Conservation (phyloP, 164 flowering plant species). For the Tetrastigma voinierianum region DNA sequence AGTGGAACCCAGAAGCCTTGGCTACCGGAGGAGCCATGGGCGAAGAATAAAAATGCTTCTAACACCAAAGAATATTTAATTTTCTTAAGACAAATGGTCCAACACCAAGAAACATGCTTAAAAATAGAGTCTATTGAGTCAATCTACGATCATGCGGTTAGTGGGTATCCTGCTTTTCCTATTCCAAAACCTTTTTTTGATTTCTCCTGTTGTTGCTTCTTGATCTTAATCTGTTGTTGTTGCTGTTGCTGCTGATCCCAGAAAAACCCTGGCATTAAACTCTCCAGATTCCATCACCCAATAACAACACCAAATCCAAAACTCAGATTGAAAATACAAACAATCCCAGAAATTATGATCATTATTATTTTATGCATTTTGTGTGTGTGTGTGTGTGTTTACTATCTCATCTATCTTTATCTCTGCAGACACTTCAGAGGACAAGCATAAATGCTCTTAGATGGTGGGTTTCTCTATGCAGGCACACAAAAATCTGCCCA, state of each 20-base stretch:
- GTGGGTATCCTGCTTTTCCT: too few relatives aligned
- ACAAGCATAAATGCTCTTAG: not conserved
- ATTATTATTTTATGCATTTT: not conserved
- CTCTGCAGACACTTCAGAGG: not conserved
- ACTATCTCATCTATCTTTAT: conserved; percentile 4
- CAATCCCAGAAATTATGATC: not conserved
- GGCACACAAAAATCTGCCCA: not conserved
- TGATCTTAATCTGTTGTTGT: conserved; percentile 8
- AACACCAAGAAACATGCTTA: too few relatives aligned
- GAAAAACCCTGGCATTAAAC: conserved; percentile 17
- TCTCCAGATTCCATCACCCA: conserved; percentile 18
- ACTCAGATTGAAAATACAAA: conserved; percentile 4
- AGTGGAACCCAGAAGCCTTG: too few relatives aligned
- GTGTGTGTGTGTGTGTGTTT: not conserved
- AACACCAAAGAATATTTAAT: too few relatives aligned
- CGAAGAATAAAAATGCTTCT: too few relatives aligned
- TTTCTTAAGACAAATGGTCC: too few relatives aligned
- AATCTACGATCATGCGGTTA: too few relatives aligned
- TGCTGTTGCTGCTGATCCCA: conserved; percentile 22
- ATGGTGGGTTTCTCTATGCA: conserved; percentile 6
- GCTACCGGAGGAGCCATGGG: too few relatives aligned
- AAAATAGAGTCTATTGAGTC: too few relatives aligned
- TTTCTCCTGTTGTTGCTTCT: conserved; percentile 3
- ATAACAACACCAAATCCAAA: conserved; percentile 7
- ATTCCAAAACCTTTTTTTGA: not conserved